A percentile compares a stretch with the other conserved stretches of the same genome.
These are phyloP conservation scores for Podospora sp. DNA, from an alignment of 495 filamentous ascomycete genomes.

Conservation along the genomic window DNA sequence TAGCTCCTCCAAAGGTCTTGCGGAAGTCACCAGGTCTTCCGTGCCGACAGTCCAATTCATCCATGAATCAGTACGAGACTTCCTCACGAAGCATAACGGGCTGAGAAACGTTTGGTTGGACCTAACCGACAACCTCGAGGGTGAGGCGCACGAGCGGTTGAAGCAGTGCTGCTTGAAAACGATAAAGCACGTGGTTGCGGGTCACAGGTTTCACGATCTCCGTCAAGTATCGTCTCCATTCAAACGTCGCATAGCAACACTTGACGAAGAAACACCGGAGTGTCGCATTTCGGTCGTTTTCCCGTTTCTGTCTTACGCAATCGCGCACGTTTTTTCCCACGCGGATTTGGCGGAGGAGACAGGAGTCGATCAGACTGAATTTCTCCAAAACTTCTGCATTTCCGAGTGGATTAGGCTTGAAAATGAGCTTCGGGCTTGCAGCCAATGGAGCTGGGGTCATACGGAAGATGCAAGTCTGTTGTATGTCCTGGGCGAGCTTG, in stretches of 20 bases:
- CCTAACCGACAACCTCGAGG: constrained; percentile 27
- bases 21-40: constrained; percentile 32
- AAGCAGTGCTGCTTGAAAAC: constrained; percentile 40
- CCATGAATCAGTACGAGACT: constrained; percentile 45
- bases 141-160: constrained; percentile 38
- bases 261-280: neutral
- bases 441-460: neutral
- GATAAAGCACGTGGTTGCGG: constrained; percentile 8
- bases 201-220: neutral
- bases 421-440: constrained; percentile 11
- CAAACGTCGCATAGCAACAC: neutral
- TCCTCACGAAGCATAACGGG: constrained; percentile 31
- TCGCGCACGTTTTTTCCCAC: constrained; percentile 23
- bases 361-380: constrained; percentile 13
- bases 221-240: neutral
- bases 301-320: constrained; percentile 27
- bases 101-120: constrained; percentile 41
- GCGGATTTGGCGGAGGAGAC: constrained; percentile 23
- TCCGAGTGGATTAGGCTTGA: constrained; percentile 11
- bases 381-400: constrained; percentile 15
- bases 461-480: constrained; percentile 11
- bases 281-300: neutral
- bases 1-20: constrained; percentile 39
- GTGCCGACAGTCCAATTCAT: constrained; percentile 43
- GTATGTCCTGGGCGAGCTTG: constrained; percentile 22